phyloP scores from a whole-genome alignment of 768 basidiomycete genomes.

The Phlebiopsis flavidoalba region DNA sequence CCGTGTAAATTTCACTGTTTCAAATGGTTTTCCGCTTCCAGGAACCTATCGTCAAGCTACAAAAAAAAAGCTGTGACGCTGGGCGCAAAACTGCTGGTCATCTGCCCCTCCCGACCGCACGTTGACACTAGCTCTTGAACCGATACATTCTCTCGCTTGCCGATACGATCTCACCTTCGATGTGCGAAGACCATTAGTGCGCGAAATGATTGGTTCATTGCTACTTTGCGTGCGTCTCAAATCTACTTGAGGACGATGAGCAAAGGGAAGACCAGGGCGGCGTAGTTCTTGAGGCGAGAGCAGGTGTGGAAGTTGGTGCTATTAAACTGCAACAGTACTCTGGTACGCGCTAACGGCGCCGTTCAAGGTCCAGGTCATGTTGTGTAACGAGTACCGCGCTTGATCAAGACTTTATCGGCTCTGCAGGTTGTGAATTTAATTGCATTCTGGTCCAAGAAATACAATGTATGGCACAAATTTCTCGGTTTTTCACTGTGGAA shows the following conservation, averaged over 20 bases:
- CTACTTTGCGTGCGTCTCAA: constrained; percentile 46
- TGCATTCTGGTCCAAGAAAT: too few relatives aligned
- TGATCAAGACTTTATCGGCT: too few relatives aligned
- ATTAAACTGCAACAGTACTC: constrained; percentile 75
- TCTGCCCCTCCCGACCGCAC: constrained; percentile 51
- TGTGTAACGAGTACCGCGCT: too few relatives aligned
- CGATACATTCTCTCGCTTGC: constrained; percentile 80
- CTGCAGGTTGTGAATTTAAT: too few relatives aligned
- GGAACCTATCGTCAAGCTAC: constrained; percentile 70
- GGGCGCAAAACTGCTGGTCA: constrained; percentile 77
- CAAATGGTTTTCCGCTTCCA: constrained; percentile 26
- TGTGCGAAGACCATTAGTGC: constrained; percentile 87
- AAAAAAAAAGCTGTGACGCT: constrained; percentile 80
- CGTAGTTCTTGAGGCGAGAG: constrained; percentile 75
- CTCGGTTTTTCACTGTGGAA: too few relatives aligned
- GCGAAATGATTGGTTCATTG: constrained; percentile 70
- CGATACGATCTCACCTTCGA: constrained; percentile 88
- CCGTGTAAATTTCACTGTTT: not conserved
- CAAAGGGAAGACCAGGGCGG: constrained; percentile 51
- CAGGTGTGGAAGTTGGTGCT: constrained; percentile 78
- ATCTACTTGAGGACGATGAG: constrained; percentile 21
- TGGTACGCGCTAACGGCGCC: too few relatives aligned
- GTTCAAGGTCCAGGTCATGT: too few relatives aligned
- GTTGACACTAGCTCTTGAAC: constrained; percentile 49
- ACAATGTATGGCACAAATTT: too few relatives aligned